These are phyloP conservation scores for Lathyrus oleraceus DNA, from an alignment of 306 rosid species.

Conservation along the genomic window DNA sequence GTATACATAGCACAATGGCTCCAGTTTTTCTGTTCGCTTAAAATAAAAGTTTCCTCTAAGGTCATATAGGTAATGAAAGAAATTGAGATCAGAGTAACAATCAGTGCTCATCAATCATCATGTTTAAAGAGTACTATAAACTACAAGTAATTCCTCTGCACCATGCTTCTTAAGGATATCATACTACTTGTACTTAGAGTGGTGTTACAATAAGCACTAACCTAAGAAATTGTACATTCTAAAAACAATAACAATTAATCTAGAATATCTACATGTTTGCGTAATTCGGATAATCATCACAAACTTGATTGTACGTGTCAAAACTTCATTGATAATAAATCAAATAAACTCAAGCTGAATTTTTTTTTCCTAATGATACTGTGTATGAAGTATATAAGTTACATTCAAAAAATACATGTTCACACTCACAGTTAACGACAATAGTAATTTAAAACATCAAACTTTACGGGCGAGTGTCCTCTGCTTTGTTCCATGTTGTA, in stretches of 20 bases:
- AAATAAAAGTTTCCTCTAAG: background rate
- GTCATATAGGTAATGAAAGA: background rate
- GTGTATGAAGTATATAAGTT: conserved; percentile 25
- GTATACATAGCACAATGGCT: background rate
- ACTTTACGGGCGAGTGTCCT: conserved; percentile 93
- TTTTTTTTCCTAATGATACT: conserved; percentile 30
- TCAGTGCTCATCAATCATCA: background rate
- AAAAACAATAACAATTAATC: too few relatives aligned
- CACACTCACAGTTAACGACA: conserved; percentile 27
- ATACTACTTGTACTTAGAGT: too few relatives aligned
- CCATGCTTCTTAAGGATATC: background rate
- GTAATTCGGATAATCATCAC: background rate
- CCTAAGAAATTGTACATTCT: too few relatives aligned
- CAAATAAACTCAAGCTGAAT: conserved; percentile 22
- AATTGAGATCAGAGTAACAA: background rate
- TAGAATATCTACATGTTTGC: too few relatives aligned
- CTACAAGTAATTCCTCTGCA: background rate
- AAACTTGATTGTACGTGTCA: conserved; percentile 29
- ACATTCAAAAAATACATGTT: conserved; percentile 29
- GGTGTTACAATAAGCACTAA: too few relatives aligned
- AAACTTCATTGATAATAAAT: conserved; percentile 28
- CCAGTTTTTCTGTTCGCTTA: background rate
- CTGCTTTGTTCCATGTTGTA: conserved; percentile 88
- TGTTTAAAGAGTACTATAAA: background rate
- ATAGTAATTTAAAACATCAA: conserved; percentile 35